Base-by-base conservation (phyloP, 768 basidiomycete genomes). In the Rhodotorula taiwanensis region DNA sequence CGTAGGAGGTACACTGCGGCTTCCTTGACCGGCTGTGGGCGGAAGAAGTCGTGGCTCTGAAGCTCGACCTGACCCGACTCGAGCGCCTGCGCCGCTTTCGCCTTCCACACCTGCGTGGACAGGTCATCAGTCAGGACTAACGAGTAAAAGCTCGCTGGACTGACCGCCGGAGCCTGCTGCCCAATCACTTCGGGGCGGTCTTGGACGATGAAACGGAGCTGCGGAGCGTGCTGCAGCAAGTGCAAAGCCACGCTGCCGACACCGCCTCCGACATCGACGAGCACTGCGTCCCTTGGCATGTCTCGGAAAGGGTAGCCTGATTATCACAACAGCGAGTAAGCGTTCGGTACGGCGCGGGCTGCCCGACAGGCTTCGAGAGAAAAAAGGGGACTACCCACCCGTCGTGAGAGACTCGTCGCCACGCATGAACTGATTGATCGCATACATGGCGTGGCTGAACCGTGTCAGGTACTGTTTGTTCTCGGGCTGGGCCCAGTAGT, bases 31-130 rank as follows among this genome's bases (percentile, higher is more conserved):
- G 77, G 76, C 71, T 89, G 87, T 1, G 83, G 80, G 6, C 78
- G 80, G 73, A 88, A 88, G 73, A 88, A 89, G 76, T 88, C 86
- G 70, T 89, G 86, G 4, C 80, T 85, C 30, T 28, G 34, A 5
- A 64, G 47, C 10, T 20, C 28, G 14, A 58, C 52, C 3, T 49
- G 52, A 4, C 57, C 57, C 4, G 48, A 55, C 36, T 47, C 30
- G 41, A 64, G n/a, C 11, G 49, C 56, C 31, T 53, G 8, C 1
- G 58, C 57, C 11, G 31, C 47, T 13, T 53, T 42, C 30, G 30
- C 30, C 27, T 43, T 33, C 63, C 63, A 64, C 13, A 55, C 49
- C 63, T 64, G 57, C 15, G n/a, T n/a, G n/a, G 5, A 45, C 21
- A 15, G 4, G 21, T 11, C 15, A 27, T 2, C n/a, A 21, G 2